Conservation (phyloP, 257 asterid genomes). For the Scutellaria baicalensis region DNA sequence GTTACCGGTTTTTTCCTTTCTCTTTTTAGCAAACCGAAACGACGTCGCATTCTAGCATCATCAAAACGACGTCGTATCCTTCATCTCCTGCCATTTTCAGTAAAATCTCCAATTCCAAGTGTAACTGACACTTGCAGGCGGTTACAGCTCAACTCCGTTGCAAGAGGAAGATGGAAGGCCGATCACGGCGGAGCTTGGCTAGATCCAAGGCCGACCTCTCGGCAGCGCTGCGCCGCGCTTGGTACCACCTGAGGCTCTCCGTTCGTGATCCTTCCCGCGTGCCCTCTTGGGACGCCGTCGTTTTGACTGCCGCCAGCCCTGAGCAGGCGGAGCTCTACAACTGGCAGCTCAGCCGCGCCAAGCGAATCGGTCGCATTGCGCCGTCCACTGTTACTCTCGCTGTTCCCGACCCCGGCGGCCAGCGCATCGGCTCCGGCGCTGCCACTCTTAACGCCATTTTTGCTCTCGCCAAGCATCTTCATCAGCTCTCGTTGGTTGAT, state of each 20-base stretch:
- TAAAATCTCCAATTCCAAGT: not conserved
- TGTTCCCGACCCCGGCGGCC: slow-evolving; percentile 87
- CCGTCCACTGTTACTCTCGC: slow-evolving; percentile 68
- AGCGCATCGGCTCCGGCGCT: slow-evolving; percentile 93
- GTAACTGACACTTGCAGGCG: not conserved
- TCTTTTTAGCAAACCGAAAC: not conserved
- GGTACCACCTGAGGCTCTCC: slow-evolving; percentile 83
- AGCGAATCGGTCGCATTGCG: slow-evolving; percentile 80
- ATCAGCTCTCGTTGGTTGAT: slow-evolving; percentile 15
- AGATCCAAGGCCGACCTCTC: slow-evolving; percentile 49
- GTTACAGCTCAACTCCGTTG: not conserved
- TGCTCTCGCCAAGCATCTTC: slow-evolving; percentile 56
- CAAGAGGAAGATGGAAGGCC: slow-evolving; percentile 15
- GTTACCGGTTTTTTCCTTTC: not conserved
- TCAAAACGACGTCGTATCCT: not conserved
- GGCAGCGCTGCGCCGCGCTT: slow-evolving; percentile 56
- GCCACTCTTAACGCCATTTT: slow-evolving; percentile 81
- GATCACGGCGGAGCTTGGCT: slow-evolving; percentile 20
- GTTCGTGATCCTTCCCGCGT: slow-evolving; percentile 76
- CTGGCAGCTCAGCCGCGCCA: slow-evolving; percentile 87
- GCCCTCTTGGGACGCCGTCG: slow-evolving; percentile 87
- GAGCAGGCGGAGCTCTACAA: slow-evolving; percentile 84
- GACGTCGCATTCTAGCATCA: not conserved
- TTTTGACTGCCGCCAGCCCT: slow-evolving; percentile 95
- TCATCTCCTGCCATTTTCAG: not conserved